Conservation (phyloP, 805 yeast species). For the Teunomyces tritomae region DNA sequence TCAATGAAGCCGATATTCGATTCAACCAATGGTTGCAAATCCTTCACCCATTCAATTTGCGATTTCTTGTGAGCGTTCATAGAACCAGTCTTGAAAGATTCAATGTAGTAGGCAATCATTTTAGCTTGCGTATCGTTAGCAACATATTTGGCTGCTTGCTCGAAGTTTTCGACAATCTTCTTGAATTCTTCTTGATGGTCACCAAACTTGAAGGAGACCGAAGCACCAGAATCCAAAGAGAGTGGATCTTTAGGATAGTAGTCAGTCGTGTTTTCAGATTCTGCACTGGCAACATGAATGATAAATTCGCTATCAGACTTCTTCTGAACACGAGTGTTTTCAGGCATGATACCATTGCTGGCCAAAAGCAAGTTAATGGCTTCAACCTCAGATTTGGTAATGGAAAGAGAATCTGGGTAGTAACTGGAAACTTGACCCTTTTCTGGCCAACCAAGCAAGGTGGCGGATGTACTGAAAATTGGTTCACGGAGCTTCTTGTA, state of each 20-base stretch:
- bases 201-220: constrained; percentile 63
- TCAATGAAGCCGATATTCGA: constrained; percentile 89
- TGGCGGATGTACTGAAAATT: constrained; percentile 49
- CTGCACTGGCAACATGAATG: constrained; percentile 69
- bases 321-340: constrained; percentile 75
- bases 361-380: constrained; percentile 67
- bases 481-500: constrained; percentile 45
- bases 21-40: constrained; percentile 66
- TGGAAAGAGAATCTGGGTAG: constrained; percentile 48
- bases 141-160: constrained; percentile 56
- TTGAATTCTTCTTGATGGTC: constrained; percentile 70
- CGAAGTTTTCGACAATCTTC: constrained; percentile 53
- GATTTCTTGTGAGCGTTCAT: constrained; percentile 83
- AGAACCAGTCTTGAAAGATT: constrained; percentile 76
- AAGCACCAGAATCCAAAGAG: constrained; percentile 37
- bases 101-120: constrained; percentile 65
- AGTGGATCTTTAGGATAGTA: constrained; percentile 50
- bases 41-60: constrained; percentile 85
- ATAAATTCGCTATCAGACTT: constrained; percentile 44
- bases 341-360: constrained; percentile 63
- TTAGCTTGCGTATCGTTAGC: constrained; percentile 71
- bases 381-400: constrained; percentile 61
- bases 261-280: constrained; percentile 43
- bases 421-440: constrained; percentile 74
- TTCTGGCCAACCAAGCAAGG: constrained; percentile 75